Evolutionary conservation across 257 asterid genomes (phyloP), one percentile per base, ranked within the genome.

Genomic region (Penstemon newberryi): DNA sequence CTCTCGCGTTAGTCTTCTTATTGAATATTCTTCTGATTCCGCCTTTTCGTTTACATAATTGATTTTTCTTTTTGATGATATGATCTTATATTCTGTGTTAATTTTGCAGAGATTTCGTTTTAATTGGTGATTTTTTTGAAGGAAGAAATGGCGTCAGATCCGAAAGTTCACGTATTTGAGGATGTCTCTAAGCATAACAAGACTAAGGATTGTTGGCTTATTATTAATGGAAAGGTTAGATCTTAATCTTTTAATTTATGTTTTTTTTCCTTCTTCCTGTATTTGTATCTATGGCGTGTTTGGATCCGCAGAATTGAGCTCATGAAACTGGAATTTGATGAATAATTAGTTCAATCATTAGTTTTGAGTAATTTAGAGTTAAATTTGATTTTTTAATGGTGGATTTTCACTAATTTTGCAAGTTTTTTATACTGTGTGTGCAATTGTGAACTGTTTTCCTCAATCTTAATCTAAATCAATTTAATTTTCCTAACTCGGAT

Each of bases 181-280:
- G 89, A 86, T 47, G 87, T 83, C 47, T 66, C 85, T 3, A 83
- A 79, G 76, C 92, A 83, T 66, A 78, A 76, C 51, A 70, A 78
- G 67, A 70, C 63, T 38, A 79, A 86, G 73, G 92, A 86, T 77
- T 86, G 87, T 55, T 86, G 89, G 89, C 78, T 83, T 67, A 63
- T 83, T 63, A 79, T 86, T 67, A 53, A 46, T 70, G 92, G 92
- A 44, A 86, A 86, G 84, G 92, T 83, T 54, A 58, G 71, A 73
- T 70, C 58, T 18, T 41, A 38, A 25, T 39, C 19, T 62, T 52
- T n/a, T 15, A 11, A 4, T 63, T 50, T 9, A 10, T 11, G 5
- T 55, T n/a, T 19, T 36, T 41, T 36, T 15, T 39, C 8, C 7
- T 5, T 38, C n/a, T 5, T 44, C 52, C 43, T 19, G 36, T 3